Percentiles rank a stretch among this genome's conserved stretches.
Evolutionary conservation across 1,139 yeast species (phyloP).

Genomic region (Protomyces arabidopsidicola): DNA sequence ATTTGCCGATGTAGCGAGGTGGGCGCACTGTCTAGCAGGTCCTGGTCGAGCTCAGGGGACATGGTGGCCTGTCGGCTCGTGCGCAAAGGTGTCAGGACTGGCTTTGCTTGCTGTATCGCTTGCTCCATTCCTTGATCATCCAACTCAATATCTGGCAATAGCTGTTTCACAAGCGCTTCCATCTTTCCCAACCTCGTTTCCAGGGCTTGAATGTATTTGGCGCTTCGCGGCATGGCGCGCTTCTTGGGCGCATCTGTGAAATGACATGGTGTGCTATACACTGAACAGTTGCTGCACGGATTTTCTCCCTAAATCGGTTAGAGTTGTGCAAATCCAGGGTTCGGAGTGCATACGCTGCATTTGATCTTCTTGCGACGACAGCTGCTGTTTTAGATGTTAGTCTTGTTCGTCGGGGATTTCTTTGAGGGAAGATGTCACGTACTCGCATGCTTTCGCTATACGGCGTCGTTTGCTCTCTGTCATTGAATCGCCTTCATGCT

Average conservation of each 20-base stretch:
- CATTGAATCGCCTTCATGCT: background rate
- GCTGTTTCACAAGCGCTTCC: constrained; percentile 38
- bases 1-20: background rate
- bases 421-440: background rate
- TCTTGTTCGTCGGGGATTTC: background rate
- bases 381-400: constrained; percentile 33
- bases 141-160: constrained; percentile 29
- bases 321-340: too few species aligned
- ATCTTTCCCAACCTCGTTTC: constrained; percentile 39
- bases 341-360: constrained; percentile 53
- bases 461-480: constrained; percentile 38
- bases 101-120: background rate
- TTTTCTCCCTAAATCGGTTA: constrained; percentile 37
- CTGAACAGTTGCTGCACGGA: constrained; percentile 7
- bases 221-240: constrained; percentile 34
- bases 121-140: background rate
- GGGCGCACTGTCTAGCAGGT: background rate
- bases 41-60: background rate
- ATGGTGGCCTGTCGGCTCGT: background rate
- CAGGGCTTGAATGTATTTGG: constrained; percentile 36
- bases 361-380: constrained; percentile 67
- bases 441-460: constrained; percentile 51
- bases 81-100: background rate
- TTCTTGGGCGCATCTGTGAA: constrained; percentile 39
- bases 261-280: constrained; percentile 34